A percentile compares a stretch with the other conserved stretches of the same genome.
phyloP scores from a whole-genome alignment of 2,329 filamentous ascomycete species.

The Aspergillus terreus region DNA sequence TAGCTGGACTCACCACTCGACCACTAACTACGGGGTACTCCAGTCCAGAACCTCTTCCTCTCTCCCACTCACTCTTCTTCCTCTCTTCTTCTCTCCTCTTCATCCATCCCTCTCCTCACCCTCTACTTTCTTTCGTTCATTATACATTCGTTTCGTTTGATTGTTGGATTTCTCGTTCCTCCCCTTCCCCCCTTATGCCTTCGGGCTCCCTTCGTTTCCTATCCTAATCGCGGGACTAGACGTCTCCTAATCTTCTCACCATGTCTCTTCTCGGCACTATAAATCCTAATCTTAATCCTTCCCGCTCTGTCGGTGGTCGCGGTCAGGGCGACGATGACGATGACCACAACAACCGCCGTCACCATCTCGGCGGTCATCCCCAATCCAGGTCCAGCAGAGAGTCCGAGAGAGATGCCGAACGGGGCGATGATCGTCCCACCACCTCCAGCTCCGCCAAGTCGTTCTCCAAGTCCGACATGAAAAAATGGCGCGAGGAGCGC shows the following conservation, averaged over 20 bases:
- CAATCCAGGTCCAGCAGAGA: neutral
- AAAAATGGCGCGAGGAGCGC: slow-evolving; percentile 1
- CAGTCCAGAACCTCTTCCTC: slow-evolving; percentile 1
- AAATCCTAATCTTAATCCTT: slow-evolving; percentile 25
- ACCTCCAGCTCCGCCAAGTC: slow-evolving; percentile 4
- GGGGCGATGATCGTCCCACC: slow-evolving; percentile 7
- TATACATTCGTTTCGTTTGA: slow-evolving; percentile 2
- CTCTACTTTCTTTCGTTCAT: slow-evolving; percentile 1
- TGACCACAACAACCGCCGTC: slow-evolving; percentile 2
- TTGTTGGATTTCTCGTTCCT: slow-evolving; percentile 5
- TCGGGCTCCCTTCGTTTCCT: slow-evolving; percentile 4
- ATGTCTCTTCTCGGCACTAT: slow-evolving; percentile 35
- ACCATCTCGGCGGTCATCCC: neutral
- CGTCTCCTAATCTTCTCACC: slow-evolving; percentile 13
- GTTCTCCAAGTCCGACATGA: slow-evolving; percentile 10
- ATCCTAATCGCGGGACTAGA: slow-evolving; percentile 12
- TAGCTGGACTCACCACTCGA: neutral
- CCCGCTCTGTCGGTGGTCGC: slow-evolving; percentile 11
- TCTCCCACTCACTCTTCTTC: slow-evolving; percentile 1
- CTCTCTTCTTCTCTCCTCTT: slow-evolving; percentile 8
- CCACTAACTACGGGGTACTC: neutral
- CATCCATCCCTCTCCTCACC: slow-evolving; percentile 4
- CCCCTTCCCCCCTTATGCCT: slow-evolving; percentile 5
- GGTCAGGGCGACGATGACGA: slow-evolving; percentile 4
- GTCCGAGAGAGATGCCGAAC: neutral